Conservation (phyloP, 116 monocot genomes). For the Phalaenopsis hybrid region DNA sequence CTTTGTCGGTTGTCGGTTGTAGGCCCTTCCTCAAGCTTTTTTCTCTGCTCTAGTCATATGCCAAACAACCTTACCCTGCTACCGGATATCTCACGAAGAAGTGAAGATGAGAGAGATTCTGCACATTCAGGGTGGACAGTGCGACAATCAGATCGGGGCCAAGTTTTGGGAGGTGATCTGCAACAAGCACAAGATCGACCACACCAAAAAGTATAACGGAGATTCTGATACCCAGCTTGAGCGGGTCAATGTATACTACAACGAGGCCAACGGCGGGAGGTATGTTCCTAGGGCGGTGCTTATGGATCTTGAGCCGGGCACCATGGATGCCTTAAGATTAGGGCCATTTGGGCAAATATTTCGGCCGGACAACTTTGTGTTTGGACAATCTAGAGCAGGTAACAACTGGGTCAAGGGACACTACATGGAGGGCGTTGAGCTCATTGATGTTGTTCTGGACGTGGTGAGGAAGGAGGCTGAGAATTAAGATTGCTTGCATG, state of each 20-base stretch:
- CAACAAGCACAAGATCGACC: constrained; percentile 40
- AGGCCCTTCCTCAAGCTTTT: no score
- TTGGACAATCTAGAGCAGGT: constrained; percentile 19
- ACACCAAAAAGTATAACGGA: constrained; percentile 22
- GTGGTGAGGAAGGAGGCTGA: constrained; percentile 29
- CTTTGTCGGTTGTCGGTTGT: no score
- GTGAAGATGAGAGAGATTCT: constrained; percentile 39
- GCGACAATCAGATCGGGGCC: constrained; percentile 48
- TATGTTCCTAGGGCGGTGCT: no score
- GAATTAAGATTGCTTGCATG: constrained; percentile 26
- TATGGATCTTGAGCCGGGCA: no score
- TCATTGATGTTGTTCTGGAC: constrained; percentile 21
- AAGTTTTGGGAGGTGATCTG: constrained; percentile 55
- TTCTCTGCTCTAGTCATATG: no score
- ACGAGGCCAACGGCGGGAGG: no score
- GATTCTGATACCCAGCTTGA: background rate
- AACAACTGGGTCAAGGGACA: constrained; percentile 25
- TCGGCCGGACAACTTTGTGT: constrained; percentile 25
- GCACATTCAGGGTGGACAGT: constrained; percentile 41
- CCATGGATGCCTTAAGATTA: constrained; percentile 8
- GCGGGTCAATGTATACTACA: no score
- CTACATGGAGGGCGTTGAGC: constrained; percentile 6
- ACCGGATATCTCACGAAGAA: background rate
- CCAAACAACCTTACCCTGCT: background rate
- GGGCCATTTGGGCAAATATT: constrained; percentile 41